Percentiles rank a stretch among this genome's conserved stretches.
Evolutionary conservation across 179 eudicot species (phyloP).

Genomic region (Sideroxylon spinosum): DNA sequence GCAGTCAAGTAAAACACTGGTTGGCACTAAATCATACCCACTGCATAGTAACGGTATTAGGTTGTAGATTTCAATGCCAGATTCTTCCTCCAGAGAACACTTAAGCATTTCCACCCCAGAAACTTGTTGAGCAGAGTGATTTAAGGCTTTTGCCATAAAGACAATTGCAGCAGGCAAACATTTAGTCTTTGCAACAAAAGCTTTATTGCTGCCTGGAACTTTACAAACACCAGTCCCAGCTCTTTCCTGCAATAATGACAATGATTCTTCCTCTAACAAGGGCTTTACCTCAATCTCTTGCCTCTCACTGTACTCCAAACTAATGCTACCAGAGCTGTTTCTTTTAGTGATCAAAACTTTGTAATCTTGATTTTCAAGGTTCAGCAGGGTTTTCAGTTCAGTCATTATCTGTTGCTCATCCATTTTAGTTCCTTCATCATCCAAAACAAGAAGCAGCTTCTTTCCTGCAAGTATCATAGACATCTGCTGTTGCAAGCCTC

Average conservation of each 20-base stretch:
- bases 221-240: not conserved
- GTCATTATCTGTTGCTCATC: not conserved
- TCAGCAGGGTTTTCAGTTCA: not conserved
- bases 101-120: not conserved
- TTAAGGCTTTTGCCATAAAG: slow-evolving; percentile 11
- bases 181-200: not conserved
- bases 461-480: not conserved
- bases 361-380: not conserved
- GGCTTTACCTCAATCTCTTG: not conserved
- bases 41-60: not conserved
- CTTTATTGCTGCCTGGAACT: not conserved
- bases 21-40: slow-evolving; percentile 10
- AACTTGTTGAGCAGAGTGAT: not conserved
- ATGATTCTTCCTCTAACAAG: not conserved
- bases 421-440: slow-evolving; percentile 19
- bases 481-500: not conserved
- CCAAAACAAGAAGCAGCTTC: slow-evolving; percentile 23
- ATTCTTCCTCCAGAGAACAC: not conserved
- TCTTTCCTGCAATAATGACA: not conserved
- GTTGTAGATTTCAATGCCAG: not conserved
- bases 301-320: not conserved
- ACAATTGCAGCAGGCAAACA: not conserved
- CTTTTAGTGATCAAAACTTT: slow-evolving; percentile 16
- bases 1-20: slow-evolving; percentile 17
- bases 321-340: not conserved